These are phyloP conservation scores for Akanthomyces muscarius DNA, from an alignment of 2,329 filamentous ascomycete genomes.

Conservation along the genomic window DNA sequence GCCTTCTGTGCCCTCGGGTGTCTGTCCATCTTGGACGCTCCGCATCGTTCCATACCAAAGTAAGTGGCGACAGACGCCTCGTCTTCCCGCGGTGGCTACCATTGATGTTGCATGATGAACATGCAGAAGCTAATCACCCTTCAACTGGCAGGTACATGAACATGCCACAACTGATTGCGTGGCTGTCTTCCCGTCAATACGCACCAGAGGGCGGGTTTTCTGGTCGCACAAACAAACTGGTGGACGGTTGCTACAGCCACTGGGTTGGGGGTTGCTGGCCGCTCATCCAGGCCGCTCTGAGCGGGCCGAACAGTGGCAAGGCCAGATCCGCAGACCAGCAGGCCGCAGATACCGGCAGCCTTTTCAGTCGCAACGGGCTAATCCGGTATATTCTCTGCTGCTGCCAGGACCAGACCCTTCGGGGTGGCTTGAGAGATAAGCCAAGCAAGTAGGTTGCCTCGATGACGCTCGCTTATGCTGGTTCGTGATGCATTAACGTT, in stretches of 20 bases:
- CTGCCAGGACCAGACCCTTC: constrained; percentile 67
- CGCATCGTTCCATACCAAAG: constrained; percentile 68
- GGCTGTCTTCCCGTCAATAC: constrained; percentile 87
- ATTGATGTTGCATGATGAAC: background rate
- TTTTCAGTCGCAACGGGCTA: constrained; percentile 81
- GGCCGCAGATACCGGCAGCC: constrained; percentile 36
- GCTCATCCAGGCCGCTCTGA: constrained; percentile 74
- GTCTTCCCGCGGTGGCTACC: background rate
- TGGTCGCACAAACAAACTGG: constrained; percentile 93
- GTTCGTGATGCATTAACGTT: constrained; percentile 16
- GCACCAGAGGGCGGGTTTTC: constrained; percentile 89
- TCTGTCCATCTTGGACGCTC: constrained; percentile 78
- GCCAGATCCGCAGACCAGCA: constrained; percentile 29
- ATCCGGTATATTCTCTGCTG: constrained; percentile 87
- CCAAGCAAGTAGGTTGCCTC: constrained; percentile 67
- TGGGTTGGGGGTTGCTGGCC: constrained; percentile 97
- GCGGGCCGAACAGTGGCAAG: constrained; percentile 41
- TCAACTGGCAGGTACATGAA: constrained; percentile 62
- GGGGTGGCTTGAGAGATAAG: constrained; percentile 88
- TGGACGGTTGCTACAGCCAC: constrained; percentile 97
- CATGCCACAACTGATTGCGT: constrained; percentile 71
- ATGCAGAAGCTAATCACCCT: constrained; percentile 26
- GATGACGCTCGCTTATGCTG: constrained; percentile 23
- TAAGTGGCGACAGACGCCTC: constrained; percentile 40
- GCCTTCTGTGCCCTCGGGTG: constrained; percentile 91